A percentile compares a stretch with the other conserved stretches of the same genome.
These are phyloP conservation scores for Spencermartinsiella europaea DNA, from an alignment of 805 yeast genomes.

Conservation along the genomic window DNA sequence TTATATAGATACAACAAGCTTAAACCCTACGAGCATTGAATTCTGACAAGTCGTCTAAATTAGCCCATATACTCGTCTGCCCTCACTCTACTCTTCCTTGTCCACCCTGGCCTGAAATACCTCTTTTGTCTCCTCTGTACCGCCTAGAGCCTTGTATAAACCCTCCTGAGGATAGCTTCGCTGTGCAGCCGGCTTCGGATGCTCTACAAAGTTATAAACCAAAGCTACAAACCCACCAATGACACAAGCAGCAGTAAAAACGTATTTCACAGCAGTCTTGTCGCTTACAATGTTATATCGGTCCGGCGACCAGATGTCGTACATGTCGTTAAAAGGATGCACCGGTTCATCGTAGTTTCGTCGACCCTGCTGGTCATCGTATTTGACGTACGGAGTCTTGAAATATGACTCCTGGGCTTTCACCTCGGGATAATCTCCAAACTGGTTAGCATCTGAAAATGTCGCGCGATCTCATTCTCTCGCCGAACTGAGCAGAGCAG, in stretches of 20 bases:
- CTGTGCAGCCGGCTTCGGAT: constrained; percentile 70
- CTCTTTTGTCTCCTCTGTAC: constrained; percentile 32
- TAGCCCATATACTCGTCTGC: neutral
- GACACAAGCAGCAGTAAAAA: constrained; percentile 50
- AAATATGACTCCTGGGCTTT: constrained; percentile 54
- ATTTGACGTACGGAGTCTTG: constrained; percentile 65
- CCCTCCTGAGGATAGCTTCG: constrained; percentile 74
- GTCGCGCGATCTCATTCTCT: too few relatives aligned
- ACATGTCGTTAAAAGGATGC: constrained; percentile 45
- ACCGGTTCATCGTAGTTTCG: constrained; percentile 68
- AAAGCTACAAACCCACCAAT: constrained; percentile 39
- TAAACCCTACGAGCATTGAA: too few relatives aligned
- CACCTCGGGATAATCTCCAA: constrained; percentile 57
- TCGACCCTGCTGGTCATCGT: constrained; percentile 77
- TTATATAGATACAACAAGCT: too few relatives aligned
- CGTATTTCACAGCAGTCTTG: constrained; percentile 54
- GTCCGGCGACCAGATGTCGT: constrained; percentile 86
- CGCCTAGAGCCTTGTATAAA: constrained; percentile 71
- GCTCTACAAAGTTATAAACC: constrained; percentile 48
- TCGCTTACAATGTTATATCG: constrained; percentile 57
- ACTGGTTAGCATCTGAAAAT: neutral
- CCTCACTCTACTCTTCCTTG: constrained; percentile 1
- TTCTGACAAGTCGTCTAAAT: too few relatives aligned
- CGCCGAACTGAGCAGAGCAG: too few relatives aligned
- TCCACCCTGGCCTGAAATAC: constrained; percentile 25